Evolutionary conservation across 805 yeast species (phyloP), one percentile per base, ranked within the genome.

Genomic region (Kazachstania bromeliacearum): DNA sequence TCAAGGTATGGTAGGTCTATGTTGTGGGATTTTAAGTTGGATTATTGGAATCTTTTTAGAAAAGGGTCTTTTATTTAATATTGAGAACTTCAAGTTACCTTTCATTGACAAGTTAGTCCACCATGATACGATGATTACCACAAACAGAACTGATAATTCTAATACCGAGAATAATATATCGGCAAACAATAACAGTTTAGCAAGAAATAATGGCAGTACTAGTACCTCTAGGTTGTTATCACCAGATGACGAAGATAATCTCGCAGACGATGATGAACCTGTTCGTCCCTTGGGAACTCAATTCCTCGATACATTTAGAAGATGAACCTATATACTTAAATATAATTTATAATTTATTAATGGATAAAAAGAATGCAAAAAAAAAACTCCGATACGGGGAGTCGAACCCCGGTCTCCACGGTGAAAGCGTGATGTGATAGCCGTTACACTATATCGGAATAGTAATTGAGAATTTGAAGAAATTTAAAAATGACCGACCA

Each of bases 241-340:
- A 46, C 40, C 36, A 13, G 38, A 40, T 23, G 46, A 44, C 7
- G 55, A 51, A 8, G 65, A 56, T 20, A 65, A 65, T 14, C 45
- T 42, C 7, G 55, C 50, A 8, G 65, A 56, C 20, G 65, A 65
- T 14, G 81, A 73, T 39, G 76, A 77, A 13, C 83, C 83, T 0
- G 73, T 68, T 9, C 57, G 84, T 35, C 73, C 83, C 0, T 56
- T 78, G 24, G 76, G 80, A 2, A 64, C 71, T 16, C 83, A 76
- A 46, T 66, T 78, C 37, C 54, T 77, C 17, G 79, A 76, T 51
- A 71, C 79, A 0, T 76, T 77, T 45, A 64, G 79, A 49, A 59
- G 67, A 21, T 68, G 47, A 51, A 26, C 5, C 10, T 22, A 26
- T n/a, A n/a, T n/a, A n/a, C n/a, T n/a, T n/a, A n/a, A n/a, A n/a